Evolutionary conservation across 768 basidiomycete species (phyloP).

Genomic region (Podaxis mareebaensis): DNA sequence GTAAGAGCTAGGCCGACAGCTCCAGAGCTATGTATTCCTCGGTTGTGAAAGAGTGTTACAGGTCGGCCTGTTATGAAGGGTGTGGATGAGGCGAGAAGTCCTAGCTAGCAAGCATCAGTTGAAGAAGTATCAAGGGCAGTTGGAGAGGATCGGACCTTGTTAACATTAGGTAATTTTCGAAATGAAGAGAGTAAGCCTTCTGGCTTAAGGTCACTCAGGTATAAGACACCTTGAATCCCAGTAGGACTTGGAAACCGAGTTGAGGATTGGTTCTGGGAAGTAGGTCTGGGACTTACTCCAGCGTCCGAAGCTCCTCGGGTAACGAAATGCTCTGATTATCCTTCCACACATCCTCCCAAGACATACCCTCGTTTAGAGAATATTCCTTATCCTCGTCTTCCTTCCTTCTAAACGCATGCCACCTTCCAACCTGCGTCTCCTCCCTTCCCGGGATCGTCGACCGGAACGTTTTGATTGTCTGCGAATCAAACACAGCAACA

Average conservation of each 20-base stretch:
- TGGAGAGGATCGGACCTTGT: conserved; percentile 41
- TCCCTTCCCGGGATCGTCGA: conserved; percentile 61
- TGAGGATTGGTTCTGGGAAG: conserved; percentile 11
- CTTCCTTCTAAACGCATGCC: conserved; percentile 60
- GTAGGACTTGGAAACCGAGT: conserved; percentile 17
- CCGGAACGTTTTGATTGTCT: conserved; percentile 50
- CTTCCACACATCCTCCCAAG: conserved; percentile 57
- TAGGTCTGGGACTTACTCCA: conserved; percentile 33
- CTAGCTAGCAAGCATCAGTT: conserved; percentile 43
- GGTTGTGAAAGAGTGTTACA: conserved; percentile 65
- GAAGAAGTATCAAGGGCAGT: not conserved
- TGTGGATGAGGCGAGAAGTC: conserved; percentile 71
- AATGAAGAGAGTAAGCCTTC: conserved; percentile 55
- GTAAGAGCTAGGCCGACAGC: conserved; percentile 66
- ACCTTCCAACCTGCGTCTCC: conserved; percentile 68
- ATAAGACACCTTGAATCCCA: conserved; percentile 10
- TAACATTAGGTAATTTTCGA: conserved; percentile 40
- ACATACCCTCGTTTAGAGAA: conserved; percentile 22
- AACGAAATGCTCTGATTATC: conserved; percentile 20
- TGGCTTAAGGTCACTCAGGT: conserved; percentile 54
- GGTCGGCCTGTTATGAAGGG: conserved; percentile 79
- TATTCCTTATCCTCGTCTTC: conserved; percentile 14
- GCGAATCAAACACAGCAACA: conserved; percentile 51
- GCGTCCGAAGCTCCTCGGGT: conserved; percentile 34
- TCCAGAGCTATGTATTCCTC: conserved; percentile 56